Evolutionary conservation across 1,284 basidiomycete species (phyloP).

Genomic region (Lentinula novae-zelandiae): DNA sequence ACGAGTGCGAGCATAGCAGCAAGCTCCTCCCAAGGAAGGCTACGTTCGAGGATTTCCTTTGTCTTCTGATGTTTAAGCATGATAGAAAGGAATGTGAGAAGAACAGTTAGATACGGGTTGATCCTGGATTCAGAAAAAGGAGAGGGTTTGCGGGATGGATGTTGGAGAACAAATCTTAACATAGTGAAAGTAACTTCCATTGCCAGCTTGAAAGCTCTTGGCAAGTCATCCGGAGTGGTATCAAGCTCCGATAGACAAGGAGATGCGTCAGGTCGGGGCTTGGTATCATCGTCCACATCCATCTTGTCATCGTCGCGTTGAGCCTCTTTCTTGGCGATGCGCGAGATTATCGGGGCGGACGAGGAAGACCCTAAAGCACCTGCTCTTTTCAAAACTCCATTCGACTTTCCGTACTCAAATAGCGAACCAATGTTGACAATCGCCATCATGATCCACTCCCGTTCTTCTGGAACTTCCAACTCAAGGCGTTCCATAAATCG

Average conservation of each 20-base stretch:
- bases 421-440: constrained; percentile 79
- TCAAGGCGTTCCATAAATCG: constrained; percentile 85
- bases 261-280: constrained; percentile 25
- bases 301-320: constrained; percentile 34
- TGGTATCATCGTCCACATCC: constrained; percentile 60
- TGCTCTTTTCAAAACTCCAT: constrained; percentile 64
- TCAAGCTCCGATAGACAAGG: constrained; percentile 36
- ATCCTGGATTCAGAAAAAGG: constrained; percentile 55
- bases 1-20: constrained; percentile 63
- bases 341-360: constrained; percentile 29
- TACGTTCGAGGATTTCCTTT: constrained; percentile 63
- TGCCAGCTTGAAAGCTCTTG: constrained; percentile 68
- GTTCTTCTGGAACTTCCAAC: constrained; percentile 77
- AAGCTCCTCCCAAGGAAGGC: constrained; percentile 84
- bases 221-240: constrained; percentile 35
- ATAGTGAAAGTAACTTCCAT: constrained; percentile 79
- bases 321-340: constrained; percentile 39
- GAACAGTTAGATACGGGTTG: constrained; percentile 84
- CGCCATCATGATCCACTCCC: constrained; percentile 96
- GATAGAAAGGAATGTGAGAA: constrained; percentile 87
- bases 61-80: constrained; percentile 64
- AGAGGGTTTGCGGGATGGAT: constrained; percentile 59
- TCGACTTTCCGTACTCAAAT: constrained; percentile 85
- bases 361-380: constrained; percentile 34
- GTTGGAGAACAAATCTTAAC: constrained; percentile 68